Conservation (phyloP, 768 basidiomycete species). For the Mycena latifolia region DNA sequence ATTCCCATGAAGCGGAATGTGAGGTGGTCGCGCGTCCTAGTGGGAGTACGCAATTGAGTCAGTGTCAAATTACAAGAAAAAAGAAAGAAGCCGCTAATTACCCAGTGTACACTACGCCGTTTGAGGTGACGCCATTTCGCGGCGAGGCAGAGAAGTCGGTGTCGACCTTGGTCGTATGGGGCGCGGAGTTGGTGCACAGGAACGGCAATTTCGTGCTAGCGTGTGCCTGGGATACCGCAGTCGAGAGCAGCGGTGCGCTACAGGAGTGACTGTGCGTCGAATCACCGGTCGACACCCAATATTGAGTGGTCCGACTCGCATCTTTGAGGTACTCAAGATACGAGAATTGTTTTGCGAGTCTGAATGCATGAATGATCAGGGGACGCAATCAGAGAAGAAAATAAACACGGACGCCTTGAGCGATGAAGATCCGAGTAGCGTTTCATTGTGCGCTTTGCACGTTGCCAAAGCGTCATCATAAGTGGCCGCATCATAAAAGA, state of each 20-base stretch:
- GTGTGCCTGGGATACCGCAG: not conserved
- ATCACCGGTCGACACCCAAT: constrained; percentile 4
- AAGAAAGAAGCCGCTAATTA: not conserved
- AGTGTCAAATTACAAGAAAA: not conserved
- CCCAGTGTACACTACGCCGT: constrained; percentile 31
- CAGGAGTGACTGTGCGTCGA: not conserved
- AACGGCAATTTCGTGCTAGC: constrained; percentile 21
- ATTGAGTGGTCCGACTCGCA: not conserved
- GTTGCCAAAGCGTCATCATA: constrained; percentile 22
- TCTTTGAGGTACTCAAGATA: constrained; percentile 29
- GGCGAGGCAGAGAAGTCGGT: constrained; percentile 33
- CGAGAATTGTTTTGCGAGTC: constrained; percentile 24
- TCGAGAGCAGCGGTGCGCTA: constrained; percentile 5
- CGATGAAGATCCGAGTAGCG: constrained; percentile 15
- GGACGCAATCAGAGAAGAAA: not conserved
- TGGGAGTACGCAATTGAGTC: not conserved
- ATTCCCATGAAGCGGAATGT: constrained; percentile 59
- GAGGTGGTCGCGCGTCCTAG: constrained; percentile 53
- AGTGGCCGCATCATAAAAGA: constrained; percentile 29
- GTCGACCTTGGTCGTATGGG: constrained; percentile 33
- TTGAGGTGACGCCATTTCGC: constrained; percentile 21
- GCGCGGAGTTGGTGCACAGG: constrained; percentile 37
- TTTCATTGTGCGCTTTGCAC: constrained; percentile 32
- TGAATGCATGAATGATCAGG: not conserved
- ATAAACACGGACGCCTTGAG: constrained; percentile 9